Evolutionary conservation across 441 rosid genomes (phyloP), one percentile per base, ranked within the genome.

Genomic region (Erodium moschatum): DNA sequence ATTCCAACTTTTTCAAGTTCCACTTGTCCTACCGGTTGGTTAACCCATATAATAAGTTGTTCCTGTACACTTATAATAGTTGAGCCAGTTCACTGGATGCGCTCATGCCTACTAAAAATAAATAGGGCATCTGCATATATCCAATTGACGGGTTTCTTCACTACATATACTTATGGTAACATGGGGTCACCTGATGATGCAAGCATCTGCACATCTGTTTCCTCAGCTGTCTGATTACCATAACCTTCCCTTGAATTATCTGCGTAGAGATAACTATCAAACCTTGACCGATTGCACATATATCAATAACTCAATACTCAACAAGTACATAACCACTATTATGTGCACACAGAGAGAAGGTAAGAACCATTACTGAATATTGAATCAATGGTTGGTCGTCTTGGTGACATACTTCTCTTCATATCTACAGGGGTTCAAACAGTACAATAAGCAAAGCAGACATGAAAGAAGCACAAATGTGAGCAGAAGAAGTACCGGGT

Each of bases 141-240:
- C 70, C 64, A 48, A 67, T 40, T 33, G 48, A 27, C 31, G 72
- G 60, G 73, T 66, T 67, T 46, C n/a, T 24, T 20, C 60, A 31
- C 65, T 62, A 61, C 65, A 61, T 24, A 24, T 61, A 21, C 10
- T 84, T 76, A 86, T 0, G 79, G 85, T 73, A 80, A 65, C 90
- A 87, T 89, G 13, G 89, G 85, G 72, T 90, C 96, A 63, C 86
- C 91, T 77, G 91, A 75, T 27, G 94, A 72, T 76, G 85, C 73
- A 35, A 85, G 75, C 90, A 89, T 89, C 71, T 81, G 87, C 50
- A 77, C 48, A 52, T 87, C 96, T 63, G 84, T 71, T 70, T 85
- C 89, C 61, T 84, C 86, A 4, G 69, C 76, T 73, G 82, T 72
- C 80, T 82, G 65, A 61, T 81, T 68, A 60, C 84, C 65, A 76